Evolutionary conservation across 2,329 filamentous ascomycete species (phyloP).

Genomic region (Fusarium chuoi): DNA sequence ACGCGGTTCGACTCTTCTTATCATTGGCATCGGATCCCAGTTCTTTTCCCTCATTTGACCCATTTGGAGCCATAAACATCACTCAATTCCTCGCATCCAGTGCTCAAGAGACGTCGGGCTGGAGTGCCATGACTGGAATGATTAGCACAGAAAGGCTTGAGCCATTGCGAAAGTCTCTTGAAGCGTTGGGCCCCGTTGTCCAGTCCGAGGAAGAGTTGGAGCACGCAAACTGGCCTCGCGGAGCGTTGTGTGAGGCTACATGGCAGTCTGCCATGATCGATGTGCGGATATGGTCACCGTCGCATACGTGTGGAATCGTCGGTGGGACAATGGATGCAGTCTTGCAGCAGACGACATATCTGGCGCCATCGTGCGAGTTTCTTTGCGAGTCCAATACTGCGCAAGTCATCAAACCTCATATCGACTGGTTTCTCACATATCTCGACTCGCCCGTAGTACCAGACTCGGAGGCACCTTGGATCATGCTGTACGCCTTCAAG

Average conservation of each 20-base stretch:
- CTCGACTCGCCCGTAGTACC: conserved; percentile 42
- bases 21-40: conserved; percentile 42
- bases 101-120: conserved; percentile 54
- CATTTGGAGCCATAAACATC: conserved; percentile 55
- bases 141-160: conserved; percentile 53
- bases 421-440: conserved; percentile 53
- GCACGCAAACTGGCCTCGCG: neutral
- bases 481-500: conserved; percentile 53
- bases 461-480: conserved; percentile 51
- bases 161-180: conserved; percentile 49
- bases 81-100: conserved; percentile 55
- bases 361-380: conserved; percentile 47
- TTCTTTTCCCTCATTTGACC: conserved; percentile 50
- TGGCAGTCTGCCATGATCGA: conserved; percentile 57
- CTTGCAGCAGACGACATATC: conserved; percentile 46
- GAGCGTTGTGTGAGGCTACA: conserved; percentile 47
- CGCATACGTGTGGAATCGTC: conserved; percentile 53
- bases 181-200: conserved; percentile 42
- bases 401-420: conserved; percentile 48
- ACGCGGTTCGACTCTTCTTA: conserved; percentile 45
- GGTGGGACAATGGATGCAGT: conserved; percentile 50
- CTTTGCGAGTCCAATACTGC: conserved; percentile 47
- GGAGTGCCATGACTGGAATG: conserved; percentile 55
- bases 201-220: neutral
- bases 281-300: conserved; percentile 54